Percentiles rank a stretch among this genome's conserved stretches.
These are phyloP conservation scores for Aegilops umbellulata DNA, from an alignment of 176 grass and related monocot genomes.

Conservation along the genomic window DNA sequence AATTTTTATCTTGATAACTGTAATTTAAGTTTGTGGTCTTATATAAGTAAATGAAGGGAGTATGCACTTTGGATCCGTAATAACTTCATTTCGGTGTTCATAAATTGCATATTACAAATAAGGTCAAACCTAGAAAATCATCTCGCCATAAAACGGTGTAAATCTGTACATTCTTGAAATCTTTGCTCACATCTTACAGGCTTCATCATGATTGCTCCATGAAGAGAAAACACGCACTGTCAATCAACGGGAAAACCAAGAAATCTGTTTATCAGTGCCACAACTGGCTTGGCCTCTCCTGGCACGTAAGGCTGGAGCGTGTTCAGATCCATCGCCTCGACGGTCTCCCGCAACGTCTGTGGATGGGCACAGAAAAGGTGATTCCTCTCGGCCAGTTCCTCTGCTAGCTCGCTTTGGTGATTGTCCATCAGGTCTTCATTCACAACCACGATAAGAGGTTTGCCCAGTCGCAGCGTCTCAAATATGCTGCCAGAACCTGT, in stretches of 20 bases:
- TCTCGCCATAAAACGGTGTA: too few species aligned
- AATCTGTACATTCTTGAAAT: too few species aligned
- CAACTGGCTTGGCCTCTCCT: constrained; percentile 56
- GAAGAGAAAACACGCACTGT: constrained; percentile 3
- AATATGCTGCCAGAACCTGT: constrained; percentile 96
- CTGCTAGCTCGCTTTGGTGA: constrained; percentile 79
- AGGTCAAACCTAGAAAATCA: too few species aligned
- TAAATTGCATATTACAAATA: not conserved
- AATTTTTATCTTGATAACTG: too few species aligned
- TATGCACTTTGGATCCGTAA: not conserved
- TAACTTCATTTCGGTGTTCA: not conserved
- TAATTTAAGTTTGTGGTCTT: too few species aligned
- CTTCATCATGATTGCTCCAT: not conserved
- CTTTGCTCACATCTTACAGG: too few species aligned
- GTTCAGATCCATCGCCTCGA: constrained; percentile 59
- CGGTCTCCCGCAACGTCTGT: constrained; percentile 44
- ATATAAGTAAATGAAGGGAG: too few species aligned
- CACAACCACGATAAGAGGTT: constrained; percentile 73
- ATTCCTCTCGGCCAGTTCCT: constrained; percentile 78
- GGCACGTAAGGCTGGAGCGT: constrained; percentile 53
- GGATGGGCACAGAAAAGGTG: constrained; percentile 68
- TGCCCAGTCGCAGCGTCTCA: constrained; percentile 59
- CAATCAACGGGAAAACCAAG: constrained; percentile 46
- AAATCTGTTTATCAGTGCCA: constrained; percentile 52
- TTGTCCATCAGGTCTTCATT: constrained; percentile 97